Percentiles rank a stretch among this genome's conserved stretches.
These are phyloP conservation scores for Mycena crocata DNA, from an alignment of 768 basidiomycete genomes.

Conservation along the genomic window DNA sequence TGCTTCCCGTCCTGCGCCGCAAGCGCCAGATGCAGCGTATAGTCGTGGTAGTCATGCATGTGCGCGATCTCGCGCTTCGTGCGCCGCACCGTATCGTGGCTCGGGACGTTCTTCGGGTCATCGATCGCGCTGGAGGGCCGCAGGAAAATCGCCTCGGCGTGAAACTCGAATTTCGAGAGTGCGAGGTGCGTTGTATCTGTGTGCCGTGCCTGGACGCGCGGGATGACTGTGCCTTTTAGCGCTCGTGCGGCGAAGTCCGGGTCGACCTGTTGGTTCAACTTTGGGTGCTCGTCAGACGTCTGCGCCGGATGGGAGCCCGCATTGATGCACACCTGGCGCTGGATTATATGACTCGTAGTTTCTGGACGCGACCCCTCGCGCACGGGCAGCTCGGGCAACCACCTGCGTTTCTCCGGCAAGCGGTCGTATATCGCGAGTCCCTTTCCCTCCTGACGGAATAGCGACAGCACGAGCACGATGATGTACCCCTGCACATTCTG, in stretches of 20 bases:
- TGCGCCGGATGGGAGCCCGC: background rate
- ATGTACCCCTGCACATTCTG: constrained; percentile 28
- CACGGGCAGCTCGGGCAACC: constrained; percentile 19
- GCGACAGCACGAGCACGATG: constrained; percentile 26
- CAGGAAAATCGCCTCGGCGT: constrained; percentile 29
- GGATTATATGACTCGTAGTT: constrained; percentile 29
- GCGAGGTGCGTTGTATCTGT: constrained; percentile 22
- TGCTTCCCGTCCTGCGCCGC: constrained; percentile 28
- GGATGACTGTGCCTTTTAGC: constrained; percentile 18
- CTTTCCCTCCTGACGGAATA: constrained; percentile 21
- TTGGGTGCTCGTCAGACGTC: background rate
- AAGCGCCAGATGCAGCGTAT: constrained; percentile 26
- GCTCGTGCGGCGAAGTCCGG: constrained; percentile 5
- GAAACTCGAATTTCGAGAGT: constrained; percentile 31
- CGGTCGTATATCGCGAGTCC: constrained; percentile 27
- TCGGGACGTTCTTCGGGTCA: constrained; percentile 28
- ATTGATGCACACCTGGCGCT: constrained; percentile 20
- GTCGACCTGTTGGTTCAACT: constrained; percentile 18
- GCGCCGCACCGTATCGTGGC: constrained; percentile 31
- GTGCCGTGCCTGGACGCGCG: constrained; percentile 26
- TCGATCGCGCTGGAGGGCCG: constrained; percentile 24
- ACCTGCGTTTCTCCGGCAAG: constrained; percentile 25
- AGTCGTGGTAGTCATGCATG: constrained; percentile 32
- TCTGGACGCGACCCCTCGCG: constrained; percentile 19
- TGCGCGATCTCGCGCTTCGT: constrained; percentile 32